phyloP scores from a whole-genome alignment of 148 eudicot species.

The Chenopodium berlandieri region DNA sequence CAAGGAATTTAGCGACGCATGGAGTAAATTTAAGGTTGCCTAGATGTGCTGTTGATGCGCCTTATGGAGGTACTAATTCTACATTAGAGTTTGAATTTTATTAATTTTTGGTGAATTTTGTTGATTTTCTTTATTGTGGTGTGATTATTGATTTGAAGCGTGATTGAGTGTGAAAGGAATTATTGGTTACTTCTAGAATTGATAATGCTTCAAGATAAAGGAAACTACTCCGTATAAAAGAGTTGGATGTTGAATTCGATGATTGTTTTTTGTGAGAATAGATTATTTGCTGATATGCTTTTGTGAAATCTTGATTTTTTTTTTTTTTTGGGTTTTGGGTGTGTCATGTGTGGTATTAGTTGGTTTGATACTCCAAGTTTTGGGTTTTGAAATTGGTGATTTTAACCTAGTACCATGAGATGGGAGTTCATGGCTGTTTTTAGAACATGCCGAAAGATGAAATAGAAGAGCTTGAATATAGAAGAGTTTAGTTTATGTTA shows the following conservation, averaged over 20 bases:
- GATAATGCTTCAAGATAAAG: not conserved
- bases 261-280: not conserved
- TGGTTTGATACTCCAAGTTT: not conserved
- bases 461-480: not conserved
- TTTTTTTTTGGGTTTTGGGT: not conserved
- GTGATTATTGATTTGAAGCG: not conserved
- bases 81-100: no score
- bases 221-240: no score
- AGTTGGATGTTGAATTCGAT: not conserved
- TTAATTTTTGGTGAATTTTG: not conserved
- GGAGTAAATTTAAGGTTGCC: slow-evolving; percentile 33
- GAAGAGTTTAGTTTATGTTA: not conserved
- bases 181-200: not conserved
- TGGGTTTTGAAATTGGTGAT: not conserved
- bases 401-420: not conserved
- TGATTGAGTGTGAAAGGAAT: not conserved
- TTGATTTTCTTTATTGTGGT: not conserved
- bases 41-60: slow-evolving; percentile 49
- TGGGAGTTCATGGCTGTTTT: not conserved
- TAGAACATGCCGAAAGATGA: not conserved
- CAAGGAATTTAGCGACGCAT: slow-evolving; percentile 26
- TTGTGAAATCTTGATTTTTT: not conserved
- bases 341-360: not conserved
- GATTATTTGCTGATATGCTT: not conserved
- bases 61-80: slow-evolving; percentile 50